Conservation (phyloP, 495 filamentous ascomycete species). For the Xylaria cubensis region DNA sequence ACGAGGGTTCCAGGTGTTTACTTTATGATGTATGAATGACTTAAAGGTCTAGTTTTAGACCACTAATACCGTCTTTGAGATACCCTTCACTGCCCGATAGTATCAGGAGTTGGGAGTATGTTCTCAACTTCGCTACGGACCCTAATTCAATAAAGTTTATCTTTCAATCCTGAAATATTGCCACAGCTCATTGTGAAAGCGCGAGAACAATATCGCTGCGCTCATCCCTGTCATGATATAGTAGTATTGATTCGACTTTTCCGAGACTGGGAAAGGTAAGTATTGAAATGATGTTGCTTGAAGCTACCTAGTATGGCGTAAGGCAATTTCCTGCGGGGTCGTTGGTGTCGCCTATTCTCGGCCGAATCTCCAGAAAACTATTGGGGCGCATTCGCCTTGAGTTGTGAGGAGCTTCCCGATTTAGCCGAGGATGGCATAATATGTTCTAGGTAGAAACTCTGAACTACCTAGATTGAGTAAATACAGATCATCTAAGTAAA, state of each 20-base stretch:
- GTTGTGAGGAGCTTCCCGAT: too few relatives aligned
- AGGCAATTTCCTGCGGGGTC: slow-evolving; percentile 19
- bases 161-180: slow-evolving; percentile 8
- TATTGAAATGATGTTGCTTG: neutral
- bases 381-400: neutral
- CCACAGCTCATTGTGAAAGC: neutral
- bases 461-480: too few relatives aligned
- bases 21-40: slow-evolving; percentile 46
- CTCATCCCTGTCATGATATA: neutral
- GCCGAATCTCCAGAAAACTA: too few relatives aligned
- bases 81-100: slow-evolving; percentile 42
- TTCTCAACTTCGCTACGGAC: slow-evolving; percentile 37
- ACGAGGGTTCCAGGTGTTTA: slow-evolving; percentile 28
- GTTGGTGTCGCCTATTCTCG: neutral
- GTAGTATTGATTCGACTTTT: neutral
- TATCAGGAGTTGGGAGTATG: slow-evolving; percentile 38
- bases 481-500: too few relatives aligned
- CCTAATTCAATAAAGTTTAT: slow-evolving; percentile 41
- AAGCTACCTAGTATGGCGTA: neutral
- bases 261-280: neutral
- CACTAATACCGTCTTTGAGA: slow-evolving; percentile 42
- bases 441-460: too few relatives aligned
- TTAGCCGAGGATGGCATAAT: too few relatives aligned
- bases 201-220: neutral
- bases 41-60: slow-evolving; percentile 33